Evolutionary conservation across 371 early-diverging fungal genomes (phyloP).

Genomic region (Globomyces sp.): DNA sequence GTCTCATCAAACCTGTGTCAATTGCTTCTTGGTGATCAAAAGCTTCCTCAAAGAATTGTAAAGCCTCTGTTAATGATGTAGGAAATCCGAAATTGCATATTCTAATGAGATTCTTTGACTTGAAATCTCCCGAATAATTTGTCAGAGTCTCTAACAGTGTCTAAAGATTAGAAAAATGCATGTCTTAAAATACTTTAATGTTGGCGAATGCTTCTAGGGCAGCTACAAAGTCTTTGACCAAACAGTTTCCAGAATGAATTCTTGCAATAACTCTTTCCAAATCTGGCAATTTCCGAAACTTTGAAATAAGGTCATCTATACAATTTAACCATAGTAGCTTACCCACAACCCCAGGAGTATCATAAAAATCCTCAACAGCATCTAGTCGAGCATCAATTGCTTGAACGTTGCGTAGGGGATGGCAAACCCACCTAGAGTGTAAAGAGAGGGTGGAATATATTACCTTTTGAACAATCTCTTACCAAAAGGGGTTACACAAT

Average conservation of each 20-base stretch:
- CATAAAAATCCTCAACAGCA: conserved; percentile 77
- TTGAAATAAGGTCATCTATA: conserved; percentile 13
- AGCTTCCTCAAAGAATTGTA: conserved; percentile 65
- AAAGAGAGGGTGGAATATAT: too few relatives aligned
- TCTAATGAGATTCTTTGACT: conserved; percentile 24
- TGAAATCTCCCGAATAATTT: conserved; percentile 16
- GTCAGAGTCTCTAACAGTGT: conserved; percentile 15
- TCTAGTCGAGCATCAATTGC: conserved; percentile 87
- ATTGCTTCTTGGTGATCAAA: conserved; percentile 71
- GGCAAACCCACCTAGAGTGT: conserved; percentile 75
- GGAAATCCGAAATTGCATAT: conserved; percentile 26
- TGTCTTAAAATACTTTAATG: conserved; percentile 38
- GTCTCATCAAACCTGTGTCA: conserved; percentile 29
- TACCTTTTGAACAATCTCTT: conserved; percentile 7
- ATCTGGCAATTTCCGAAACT: conserved; percentile 74
- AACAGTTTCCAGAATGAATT: conserved; percentile 81
- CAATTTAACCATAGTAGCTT: conserved; percentile 19
- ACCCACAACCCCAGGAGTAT: conserved; percentile 51
- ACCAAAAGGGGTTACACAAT: conserved; percentile 50
- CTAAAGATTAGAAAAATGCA: too few relatives aligned
- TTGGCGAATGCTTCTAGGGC: conserved; percentile 62
- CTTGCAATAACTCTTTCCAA: conserved; percentile 89
- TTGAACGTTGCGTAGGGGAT: conserved; percentile 73
- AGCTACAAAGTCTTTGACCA: conserved; percentile 71
- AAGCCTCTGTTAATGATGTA: conserved; percentile 19